Percentiles rank a stretch among this genome's conserved stretches.
These are phyloP conservation scores for Diaporthe citri DNA, from an alignment of 2,329 filamentous ascomycete species.

Conservation along the genomic window DNA sequence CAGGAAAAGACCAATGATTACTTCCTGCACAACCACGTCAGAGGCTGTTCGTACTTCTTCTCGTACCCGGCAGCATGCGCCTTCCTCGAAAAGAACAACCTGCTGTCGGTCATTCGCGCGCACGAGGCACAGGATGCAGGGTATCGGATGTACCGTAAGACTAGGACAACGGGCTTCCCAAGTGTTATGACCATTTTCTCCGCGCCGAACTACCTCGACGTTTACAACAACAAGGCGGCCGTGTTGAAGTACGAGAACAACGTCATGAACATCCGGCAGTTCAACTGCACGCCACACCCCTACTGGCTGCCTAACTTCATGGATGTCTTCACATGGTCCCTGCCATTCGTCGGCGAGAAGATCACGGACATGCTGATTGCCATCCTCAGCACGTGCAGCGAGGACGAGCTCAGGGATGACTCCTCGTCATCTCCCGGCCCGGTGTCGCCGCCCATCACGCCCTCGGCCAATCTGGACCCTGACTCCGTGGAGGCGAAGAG, in stretches of 20 bases:
- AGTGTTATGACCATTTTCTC: constrained; percentile 99
- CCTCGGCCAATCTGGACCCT: constrained; percentile 68
- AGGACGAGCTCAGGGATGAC: constrained; percentile 95
- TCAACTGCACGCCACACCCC: constrained; percentile 99
- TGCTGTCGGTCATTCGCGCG: constrained; percentile 95
- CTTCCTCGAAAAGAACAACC: constrained; percentile 98
- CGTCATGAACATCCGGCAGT: constrained; percentile 99
- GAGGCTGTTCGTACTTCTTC: constrained; percentile 99
- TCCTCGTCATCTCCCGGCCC: constrained; percentile 80
- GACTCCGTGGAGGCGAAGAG: constrained; percentile 95
- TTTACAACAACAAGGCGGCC: constrained; percentile 99
- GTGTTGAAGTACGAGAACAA: constrained; percentile 99
- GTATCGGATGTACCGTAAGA: constrained; percentile 99
- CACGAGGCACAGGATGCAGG: constrained; percentile 99
- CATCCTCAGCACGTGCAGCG: constrained; percentile 98
- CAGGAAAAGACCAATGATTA: constrained; percentile 99
- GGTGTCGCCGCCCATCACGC: constrained; percentile 76
- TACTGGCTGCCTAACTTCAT: constrained; percentile 99
- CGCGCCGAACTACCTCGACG: constrained; percentile 97
- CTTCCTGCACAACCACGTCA: constrained; percentile 98
- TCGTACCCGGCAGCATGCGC: constrained; percentile 97
- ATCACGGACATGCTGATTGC: constrained; percentile 99
- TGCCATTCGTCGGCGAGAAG: constrained; percentile 98
- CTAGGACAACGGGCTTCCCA: constrained; percentile 95
- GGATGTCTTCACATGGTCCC: constrained; percentile 99